These are phyloP conservation scores for Aplosporella prunicola DNA, from an alignment of 2,329 filamentous ascomycete genomes.

Conservation along the genomic window DNA sequence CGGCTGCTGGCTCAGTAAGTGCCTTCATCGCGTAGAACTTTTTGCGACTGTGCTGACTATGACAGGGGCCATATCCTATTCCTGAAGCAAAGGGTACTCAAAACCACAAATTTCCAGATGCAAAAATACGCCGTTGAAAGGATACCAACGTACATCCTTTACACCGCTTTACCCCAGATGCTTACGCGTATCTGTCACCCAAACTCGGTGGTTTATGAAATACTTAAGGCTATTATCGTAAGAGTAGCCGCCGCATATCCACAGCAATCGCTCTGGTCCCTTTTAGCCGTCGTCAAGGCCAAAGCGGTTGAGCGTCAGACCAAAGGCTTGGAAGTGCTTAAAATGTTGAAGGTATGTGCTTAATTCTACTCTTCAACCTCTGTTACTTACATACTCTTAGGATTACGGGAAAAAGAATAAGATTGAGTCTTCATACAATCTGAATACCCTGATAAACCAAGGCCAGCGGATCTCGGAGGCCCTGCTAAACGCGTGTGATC, in stretches of 20 bases:
- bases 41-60: no score
- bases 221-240: constrained; percentile 69
- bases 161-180: constrained; percentile 79
- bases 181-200: constrained; percentile 92
- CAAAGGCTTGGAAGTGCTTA: constrained; percentile 38
- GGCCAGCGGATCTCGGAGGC: constrained; percentile 79
- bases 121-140: constrained; percentile 62
- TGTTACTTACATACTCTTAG: constrained; percentile 26
- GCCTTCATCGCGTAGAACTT: no score
- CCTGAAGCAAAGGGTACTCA: no score
- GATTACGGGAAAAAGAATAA: constrained; percentile 49
- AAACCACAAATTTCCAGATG: constrained; percentile 65
- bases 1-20: no score
- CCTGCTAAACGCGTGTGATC: constrained; percentile 70
- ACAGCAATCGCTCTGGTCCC: constrained; percentile 82
- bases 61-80: no score
- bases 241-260: constrained; percentile 84
- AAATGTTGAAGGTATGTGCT: constrained; percentile 30
- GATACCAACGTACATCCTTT: constrained; percentile 68
- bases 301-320: constrained; percentile 59
- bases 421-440: constrained; percentile 31
- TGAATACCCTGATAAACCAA: constrained; percentile 62
- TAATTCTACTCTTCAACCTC: constrained; percentile 2
- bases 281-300: constrained; percentile 79
- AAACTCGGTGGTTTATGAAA: constrained; percentile 64